Evolutionary conservation across 805 yeast genomes (phyloP).

Genomic region (Yarrowia sp.): DNA sequence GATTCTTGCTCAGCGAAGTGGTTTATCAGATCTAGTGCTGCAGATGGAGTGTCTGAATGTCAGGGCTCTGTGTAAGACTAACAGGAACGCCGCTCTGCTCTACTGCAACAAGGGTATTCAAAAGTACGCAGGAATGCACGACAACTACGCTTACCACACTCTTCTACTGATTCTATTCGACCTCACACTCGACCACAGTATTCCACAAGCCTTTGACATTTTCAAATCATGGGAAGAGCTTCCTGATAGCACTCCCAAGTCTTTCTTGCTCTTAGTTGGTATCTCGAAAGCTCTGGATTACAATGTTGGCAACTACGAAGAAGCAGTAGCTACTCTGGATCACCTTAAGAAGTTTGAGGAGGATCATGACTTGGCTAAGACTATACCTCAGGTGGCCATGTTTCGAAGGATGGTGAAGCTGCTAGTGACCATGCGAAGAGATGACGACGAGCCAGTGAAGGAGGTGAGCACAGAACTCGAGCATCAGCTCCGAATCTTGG

Average conservation of each 20-base stretch:
- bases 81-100: constrained; percentile 18
- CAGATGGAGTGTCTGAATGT: constrained; percentile 39
- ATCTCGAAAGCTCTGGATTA: background rate
- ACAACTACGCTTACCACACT: constrained; percentile 16
- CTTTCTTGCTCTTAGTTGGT: constrained; percentile 3
- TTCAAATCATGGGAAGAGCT: constrained; percentile 1
- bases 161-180: constrained; percentile 10
- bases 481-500: background rate
- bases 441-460: background rate
- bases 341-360: background rate
- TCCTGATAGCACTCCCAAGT: constrained; percentile 25
- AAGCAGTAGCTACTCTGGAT: background rate
- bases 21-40: constrained; percentile 13
- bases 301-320: constrained; percentile 1
- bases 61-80: constrained; percentile 15
- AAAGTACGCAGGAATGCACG: background rate
- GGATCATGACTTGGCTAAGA: background rate
- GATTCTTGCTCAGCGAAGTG: constrained; percentile 10
- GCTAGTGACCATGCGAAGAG: constrained; percentile 3
- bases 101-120: constrained; percentile 4
- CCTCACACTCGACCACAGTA: background rate
- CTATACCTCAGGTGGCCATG: constrained; percentile 5
- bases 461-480: constrained; percentile 1
- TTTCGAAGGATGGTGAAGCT: background rate
- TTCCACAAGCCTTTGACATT: constrained; percentile 13